Percentiles rank a stretch among this genome's conserved stretches.
Evolutionary conservation across 768 basidiomycete genomes (phyloP).

Genomic region (Boletus patriciae): DNA sequence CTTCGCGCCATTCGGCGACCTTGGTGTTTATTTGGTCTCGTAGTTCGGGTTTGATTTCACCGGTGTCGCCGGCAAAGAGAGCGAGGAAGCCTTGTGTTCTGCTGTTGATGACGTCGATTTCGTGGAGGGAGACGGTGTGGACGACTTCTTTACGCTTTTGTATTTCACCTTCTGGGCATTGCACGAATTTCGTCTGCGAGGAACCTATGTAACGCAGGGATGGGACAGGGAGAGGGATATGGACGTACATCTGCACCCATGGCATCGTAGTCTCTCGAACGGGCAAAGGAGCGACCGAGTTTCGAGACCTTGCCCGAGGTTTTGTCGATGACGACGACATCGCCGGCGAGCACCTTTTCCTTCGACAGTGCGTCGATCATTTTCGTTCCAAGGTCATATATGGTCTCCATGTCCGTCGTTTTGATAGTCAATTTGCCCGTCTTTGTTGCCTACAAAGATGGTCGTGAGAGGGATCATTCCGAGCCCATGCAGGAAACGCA

Average conservation of each 20-base stretch:
- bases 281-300: conserved; percentile 93
- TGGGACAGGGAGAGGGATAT: neutral
- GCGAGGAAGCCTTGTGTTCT: conserved; percentile 98
- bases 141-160: conserved; percentile 97
- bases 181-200: conserved; percentile 91
- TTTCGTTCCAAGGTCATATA: conserved; percentile 97
- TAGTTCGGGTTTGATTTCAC: conserved; percentile 97
- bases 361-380: conserved; percentile 98
- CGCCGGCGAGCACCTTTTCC: conserved; percentile 94
- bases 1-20: conserved; percentile 96
- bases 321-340: conserved; percentile 96
- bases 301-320: conserved; percentile 96
- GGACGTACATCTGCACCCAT: conserved; percentile 94
- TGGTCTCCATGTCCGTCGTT: conserved; percentile 99
- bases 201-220: neutral
- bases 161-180: conserved; percentile 96
- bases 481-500: conserved; percentile 36
- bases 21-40: conserved; percentile 96
- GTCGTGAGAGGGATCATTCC: neutral
- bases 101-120: conserved; percentile 99
- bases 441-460: conserved; percentile 76
- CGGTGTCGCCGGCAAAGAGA: conserved; percentile 92
- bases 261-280: conserved; percentile 96
- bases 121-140: conserved; percentile 96
- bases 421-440: conserved; percentile 97